These are phyloP conservation scores for Daldinia loculata DNA, from an alignment of 495 filamentous ascomycete genomes.

Conservation along the genomic window DNA sequence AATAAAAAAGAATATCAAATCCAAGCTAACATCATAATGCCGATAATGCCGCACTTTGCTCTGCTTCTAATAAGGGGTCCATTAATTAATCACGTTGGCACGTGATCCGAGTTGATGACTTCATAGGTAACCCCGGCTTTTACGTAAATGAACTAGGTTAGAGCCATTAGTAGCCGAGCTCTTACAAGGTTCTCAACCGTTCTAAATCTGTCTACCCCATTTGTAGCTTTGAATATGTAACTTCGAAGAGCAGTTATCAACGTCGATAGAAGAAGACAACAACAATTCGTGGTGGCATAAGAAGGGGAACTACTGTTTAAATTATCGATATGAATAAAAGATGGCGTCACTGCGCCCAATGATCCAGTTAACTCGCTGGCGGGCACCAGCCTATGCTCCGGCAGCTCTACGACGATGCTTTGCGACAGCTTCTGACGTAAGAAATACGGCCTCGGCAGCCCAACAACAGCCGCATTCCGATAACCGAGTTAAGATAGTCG, in stretches of 20 bases:
- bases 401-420: constrained; percentile 43
- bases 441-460: constrained; percentile 20
- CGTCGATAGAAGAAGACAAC: constrained; percentile 7
- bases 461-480: constrained; percentile 47
- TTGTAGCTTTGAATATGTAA: background rate
- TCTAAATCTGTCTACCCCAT: constrained; percentile 11
- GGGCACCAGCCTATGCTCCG: constrained; percentile 7
- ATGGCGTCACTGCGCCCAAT: constrained; percentile 45
- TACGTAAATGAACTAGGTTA: background rate
- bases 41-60: background rate
- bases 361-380: constrained; percentile 35
- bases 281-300: constrained; percentile 3
- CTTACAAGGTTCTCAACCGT: constrained; percentile 1
- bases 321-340: constrained; percentile 39
- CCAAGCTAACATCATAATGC: background rate
- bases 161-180: constrained; percentile 31
- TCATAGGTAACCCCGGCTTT: constrained; percentile 14
- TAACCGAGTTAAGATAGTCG: constrained; percentile 74
- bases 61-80: background rate
- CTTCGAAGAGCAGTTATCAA: background rate
- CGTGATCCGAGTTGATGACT: constrained; percentile 18
- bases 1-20: background rate
- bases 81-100: background rate
- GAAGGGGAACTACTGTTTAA: background rate
- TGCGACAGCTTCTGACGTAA: constrained; percentile 51